Evolutionary conservation across 345 rosid species (phyloP).

Genomic region (Moricandia moricandioides): DNA sequence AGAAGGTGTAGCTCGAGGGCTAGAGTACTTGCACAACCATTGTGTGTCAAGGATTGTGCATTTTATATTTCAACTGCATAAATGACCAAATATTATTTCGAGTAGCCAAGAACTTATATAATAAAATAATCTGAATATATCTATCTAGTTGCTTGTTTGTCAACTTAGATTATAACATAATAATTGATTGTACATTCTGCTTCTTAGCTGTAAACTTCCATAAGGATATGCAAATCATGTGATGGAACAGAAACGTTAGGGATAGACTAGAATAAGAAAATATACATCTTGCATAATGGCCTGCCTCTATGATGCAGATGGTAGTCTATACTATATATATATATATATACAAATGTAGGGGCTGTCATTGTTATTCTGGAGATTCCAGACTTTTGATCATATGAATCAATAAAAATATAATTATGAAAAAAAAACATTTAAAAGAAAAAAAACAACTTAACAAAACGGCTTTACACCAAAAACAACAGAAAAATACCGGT

Average conservation of each 20-base stretch:
- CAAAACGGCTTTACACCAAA: not conserved
- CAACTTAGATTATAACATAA: not conserved
- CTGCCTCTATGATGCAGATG: constrained; percentile 6
- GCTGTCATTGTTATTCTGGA: constrained; percentile 10
- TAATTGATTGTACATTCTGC: not conserved
- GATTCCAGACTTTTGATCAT: not conserved
- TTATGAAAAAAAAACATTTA: not conserved
- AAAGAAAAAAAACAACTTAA: not conserved
- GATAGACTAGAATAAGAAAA: not conserved
- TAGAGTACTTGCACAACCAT: constrained; percentile 4
- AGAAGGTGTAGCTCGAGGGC: not conserved
- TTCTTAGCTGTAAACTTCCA: constrained; percentile 5
- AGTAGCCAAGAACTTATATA: not conserved
- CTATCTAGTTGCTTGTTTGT: not conserved
- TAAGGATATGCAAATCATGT: constrained; percentile 6
- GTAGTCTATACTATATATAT: not conserved
- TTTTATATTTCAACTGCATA: no score
- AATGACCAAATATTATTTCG: not conserved
- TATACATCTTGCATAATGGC: not conserved
- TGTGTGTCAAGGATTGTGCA: not conserved
- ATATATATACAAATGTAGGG: not conserved
- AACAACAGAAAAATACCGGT: constrained; percentile 1
- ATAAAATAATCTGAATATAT: not conserved
- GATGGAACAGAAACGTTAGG: not conserved
- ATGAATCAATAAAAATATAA: not conserved